These are phyloP conservation scores for Fragilaria radians DNA, from an alignment of 108 stramenopile genomes.

Conservation along the genomic window DNA sequence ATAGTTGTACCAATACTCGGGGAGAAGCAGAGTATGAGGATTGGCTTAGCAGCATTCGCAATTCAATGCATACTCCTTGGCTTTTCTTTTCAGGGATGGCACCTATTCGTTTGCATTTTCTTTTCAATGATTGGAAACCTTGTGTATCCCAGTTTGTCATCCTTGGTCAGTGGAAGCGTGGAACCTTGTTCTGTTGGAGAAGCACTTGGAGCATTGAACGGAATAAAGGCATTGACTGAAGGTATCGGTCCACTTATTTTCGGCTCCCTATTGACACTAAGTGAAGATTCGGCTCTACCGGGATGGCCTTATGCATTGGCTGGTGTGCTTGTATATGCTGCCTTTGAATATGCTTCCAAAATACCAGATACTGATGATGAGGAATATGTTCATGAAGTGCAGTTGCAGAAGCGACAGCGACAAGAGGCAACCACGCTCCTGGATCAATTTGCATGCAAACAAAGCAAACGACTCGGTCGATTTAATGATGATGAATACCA, in stretches of 20 bases:
- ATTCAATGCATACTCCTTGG: slow-evolving; percentile 87
- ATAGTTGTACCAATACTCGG: slow-evolving; percentile 76
- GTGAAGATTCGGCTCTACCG: slow-evolving; percentile 57
- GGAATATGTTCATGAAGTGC: slow-evolving; percentile 50
- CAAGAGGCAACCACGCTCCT: no score
- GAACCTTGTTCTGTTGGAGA: slow-evolving; percentile 79
- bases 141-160: slow-evolving; percentile 87
- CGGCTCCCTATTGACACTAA: slow-evolving; percentile 69
- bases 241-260: slow-evolving; percentile 81
- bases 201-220: slow-evolving; percentile 93
- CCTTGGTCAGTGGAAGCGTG: slow-evolving; percentile 82
- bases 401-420: no score
- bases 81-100: slow-evolving; percentile 61
- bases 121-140: slow-evolving; percentile 84
- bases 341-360: slow-evolving; percentile 32
- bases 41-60: slow-evolving; percentile 87
- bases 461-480: no score
- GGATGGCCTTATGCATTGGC: slow-evolving; percentile 72
- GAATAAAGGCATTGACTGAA: slow-evolving; percentile 92
- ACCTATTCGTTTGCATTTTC: slow-evolving; percentile 80
- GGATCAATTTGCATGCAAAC: no score
- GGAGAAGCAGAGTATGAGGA: slow-evolving; percentile 61
- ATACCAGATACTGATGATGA: slow-evolving; percentile 39
- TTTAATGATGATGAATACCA: no score
- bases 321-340: slow-evolving; percentile 36